Evolutionary conservation across 2,329 filamentous ascomycete species (phyloP).

Genomic region (Cryphonectria radicalis): DNA sequence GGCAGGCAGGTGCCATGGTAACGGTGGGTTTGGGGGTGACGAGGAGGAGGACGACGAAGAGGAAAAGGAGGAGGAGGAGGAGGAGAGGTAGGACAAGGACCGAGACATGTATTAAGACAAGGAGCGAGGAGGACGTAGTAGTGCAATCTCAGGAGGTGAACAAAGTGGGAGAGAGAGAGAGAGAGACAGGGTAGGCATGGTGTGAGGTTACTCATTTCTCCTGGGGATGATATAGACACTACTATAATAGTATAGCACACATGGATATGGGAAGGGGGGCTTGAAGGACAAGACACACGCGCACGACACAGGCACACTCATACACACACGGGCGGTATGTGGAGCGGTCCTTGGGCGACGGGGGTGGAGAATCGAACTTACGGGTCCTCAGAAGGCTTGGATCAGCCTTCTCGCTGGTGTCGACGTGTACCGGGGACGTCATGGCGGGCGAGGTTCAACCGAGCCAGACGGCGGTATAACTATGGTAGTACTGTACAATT

Average conservation of each 20-base stretch:
- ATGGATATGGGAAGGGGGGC: neutral
- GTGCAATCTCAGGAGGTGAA: neutral
- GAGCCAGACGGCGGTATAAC: slow-evolving; percentile 1
- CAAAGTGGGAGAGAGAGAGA: too few relatives aligned
- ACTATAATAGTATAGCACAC: neutral
- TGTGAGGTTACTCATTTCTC: slow-evolving; percentile 8
- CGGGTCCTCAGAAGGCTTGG: slow-evolving; percentile 16
- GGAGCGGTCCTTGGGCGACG: slow-evolving; percentile 13
- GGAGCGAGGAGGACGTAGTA: neutral
- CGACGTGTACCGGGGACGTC: slow-evolving; percentile 27
- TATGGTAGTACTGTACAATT: too few relatives aligned
- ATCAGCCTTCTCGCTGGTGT: slow-evolving; percentile 26
- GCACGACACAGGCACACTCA: neutral
- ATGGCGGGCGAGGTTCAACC: slow-evolving; percentile 18
- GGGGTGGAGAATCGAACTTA: slow-evolving; percentile 17
- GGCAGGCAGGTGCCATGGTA: slow-evolving; percentile 9
- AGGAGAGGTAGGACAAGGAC: neutral
- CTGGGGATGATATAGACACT: slow-evolving; percentile 13
- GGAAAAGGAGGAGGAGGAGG: slow-evolving; percentile 4
- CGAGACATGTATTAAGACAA: neutral
- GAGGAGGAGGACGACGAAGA: neutral
- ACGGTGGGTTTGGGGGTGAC: neutral
- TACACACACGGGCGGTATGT: slow-evolving; percentile 7
- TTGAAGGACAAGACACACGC: neutral
- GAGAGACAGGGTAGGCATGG: neutral